Conservation (phyloP, 345 rosid genomes). For the Fremontodendron californicum region DNA sequence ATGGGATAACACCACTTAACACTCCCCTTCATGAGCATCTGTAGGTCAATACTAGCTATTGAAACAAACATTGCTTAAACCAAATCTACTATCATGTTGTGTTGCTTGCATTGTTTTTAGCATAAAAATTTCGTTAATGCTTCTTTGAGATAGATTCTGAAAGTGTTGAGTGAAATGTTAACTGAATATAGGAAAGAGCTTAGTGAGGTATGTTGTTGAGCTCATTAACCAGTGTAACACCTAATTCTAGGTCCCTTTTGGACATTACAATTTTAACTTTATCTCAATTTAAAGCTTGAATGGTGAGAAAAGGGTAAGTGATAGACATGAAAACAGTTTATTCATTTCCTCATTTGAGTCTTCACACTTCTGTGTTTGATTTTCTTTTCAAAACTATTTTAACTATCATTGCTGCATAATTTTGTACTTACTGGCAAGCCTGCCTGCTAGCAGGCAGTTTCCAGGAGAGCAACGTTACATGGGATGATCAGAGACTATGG, state of each 20-base stretch:
- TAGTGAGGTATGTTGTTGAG: background rate
- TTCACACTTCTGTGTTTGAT: background rate
- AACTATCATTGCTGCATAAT: background rate
- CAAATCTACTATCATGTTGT: background rate
- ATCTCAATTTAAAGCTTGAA: background rate
- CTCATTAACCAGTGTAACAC: background rate
- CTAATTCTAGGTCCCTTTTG: background rate
- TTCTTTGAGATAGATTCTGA: background rate
- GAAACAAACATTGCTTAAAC: background rate
- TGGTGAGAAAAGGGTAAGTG: background rate
- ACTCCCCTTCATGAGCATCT: background rate
- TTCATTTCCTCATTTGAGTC: background rate
- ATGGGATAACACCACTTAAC: background rate
- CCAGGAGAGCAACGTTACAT: slow-evolving; percentile 82
- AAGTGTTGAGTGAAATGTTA: background rate
- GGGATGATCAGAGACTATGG: slow-evolving; percentile 87
- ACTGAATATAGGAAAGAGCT: background rate
- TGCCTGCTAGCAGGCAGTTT: slow-evolving; percentile 59
- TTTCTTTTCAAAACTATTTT: background rate
- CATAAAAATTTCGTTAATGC: background rate
- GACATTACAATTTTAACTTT: background rate
- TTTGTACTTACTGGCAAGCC: slow-evolving; percentile 5
- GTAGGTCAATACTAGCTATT: background rate
- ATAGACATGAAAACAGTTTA: background rate
- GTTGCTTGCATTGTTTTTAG: background rate